phyloP scores from a whole-genome alignment of 1,139 yeast species.

The Yamadazyma oceani region DNA sequence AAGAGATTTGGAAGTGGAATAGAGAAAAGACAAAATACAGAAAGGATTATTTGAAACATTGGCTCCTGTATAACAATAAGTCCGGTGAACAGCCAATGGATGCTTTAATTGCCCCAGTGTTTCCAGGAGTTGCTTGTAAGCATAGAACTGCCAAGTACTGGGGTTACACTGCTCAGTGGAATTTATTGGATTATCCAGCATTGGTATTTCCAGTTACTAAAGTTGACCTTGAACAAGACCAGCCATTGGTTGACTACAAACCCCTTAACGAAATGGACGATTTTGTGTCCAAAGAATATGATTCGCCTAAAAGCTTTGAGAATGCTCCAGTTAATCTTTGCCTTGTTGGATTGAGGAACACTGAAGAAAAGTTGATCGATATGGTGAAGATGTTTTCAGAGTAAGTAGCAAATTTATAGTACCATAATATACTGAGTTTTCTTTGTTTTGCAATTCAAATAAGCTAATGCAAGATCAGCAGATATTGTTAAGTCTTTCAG shows the following conservation, averaged over 20 bases:
- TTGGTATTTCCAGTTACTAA: slow-evolving; percentile 51
- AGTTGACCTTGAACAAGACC: slow-evolving; percentile 37
- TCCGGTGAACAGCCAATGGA: slow-evolving; percentile 51
- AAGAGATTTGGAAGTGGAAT: slow-evolving; percentile 21
- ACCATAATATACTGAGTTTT: too few relatives aligned
- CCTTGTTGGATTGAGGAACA: slow-evolving; percentile 26
- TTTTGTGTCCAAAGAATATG: slow-evolving; percentile 22
- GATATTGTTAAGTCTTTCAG: too few relatives aligned
- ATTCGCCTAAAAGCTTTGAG: slow-evolving; percentile 15
- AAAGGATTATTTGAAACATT: slow-evolving; percentile 20
- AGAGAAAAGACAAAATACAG: slow-evolving; percentile 21
- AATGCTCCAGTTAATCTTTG: slow-evolving; percentile 34
- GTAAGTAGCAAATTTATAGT: too few relatives aligned
- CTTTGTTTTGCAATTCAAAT: too few relatives aligned
- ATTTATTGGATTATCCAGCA: slow-evolving; percentile 56
- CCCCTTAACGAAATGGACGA: slow-evolving; percentile 1
- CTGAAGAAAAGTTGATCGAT: slow-evolving; percentile 23
- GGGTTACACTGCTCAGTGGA: slow-evolving; percentile 66
- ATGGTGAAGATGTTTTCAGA: slow-evolving; percentile 1
- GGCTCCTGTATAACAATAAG: slow-evolving; percentile 16
- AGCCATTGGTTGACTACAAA: not conserved
- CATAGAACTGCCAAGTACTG: slow-evolving; percentile 25
- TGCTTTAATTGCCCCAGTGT: slow-evolving; percentile 61
- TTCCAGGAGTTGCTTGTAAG: slow-evolving; percentile 35
- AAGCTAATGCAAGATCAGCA: too few relatives aligned